phyloP scores from a whole-genome alignment of 2,329 filamentous ascomycete genomes.

The Sarocladiaceae sp. region DNA sequence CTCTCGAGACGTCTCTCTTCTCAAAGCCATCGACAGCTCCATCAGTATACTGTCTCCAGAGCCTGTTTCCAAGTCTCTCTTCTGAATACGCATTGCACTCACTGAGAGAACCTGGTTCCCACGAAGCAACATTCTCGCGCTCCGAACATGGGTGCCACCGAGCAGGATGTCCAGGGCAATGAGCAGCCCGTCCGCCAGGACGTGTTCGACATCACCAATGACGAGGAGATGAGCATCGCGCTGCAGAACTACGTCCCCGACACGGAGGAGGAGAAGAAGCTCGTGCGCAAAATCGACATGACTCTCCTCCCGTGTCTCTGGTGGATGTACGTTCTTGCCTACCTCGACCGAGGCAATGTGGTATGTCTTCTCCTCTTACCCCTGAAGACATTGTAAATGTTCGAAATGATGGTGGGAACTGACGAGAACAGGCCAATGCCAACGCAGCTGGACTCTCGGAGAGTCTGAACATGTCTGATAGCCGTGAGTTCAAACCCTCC shows the following conservation, averaged over 20 bases:
- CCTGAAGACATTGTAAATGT: background rate
- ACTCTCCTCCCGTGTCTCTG: conserved; percentile 41
- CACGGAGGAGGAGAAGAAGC: conserved; percentile 21
- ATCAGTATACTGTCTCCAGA: too few relatives aligned
- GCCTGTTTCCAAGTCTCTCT: background rate
- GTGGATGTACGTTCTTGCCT: conserved; percentile 12
- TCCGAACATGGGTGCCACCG: too few relatives aligned
- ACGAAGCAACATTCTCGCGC: too few relatives aligned
- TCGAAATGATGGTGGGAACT: background rate
- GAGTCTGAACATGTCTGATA: background rate
- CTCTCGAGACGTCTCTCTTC: too few relatives aligned
- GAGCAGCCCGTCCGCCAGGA: too few relatives aligned
- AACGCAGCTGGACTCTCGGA: background rate
- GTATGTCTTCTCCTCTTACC: too few relatives aligned
- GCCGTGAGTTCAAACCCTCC: background rate
- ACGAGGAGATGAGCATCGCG: too few relatives aligned
- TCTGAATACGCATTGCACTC: background rate
- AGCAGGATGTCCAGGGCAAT: too few relatives aligned
- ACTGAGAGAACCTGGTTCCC: background rate
- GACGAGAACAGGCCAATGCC: conserved; percentile 2
- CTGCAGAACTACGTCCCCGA: background rate
- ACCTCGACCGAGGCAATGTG: conserved; percentile 11
- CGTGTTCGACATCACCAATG: too few relatives aligned
- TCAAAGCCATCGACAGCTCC: too few relatives aligned
- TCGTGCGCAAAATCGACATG: conserved; percentile 37